Evolutionary conservation across 2,329 filamentous ascomycete genomes (phyloP), one percentile per base, ranked within the genome.

Genomic region (Colletotrichum ledebouriae): DNA sequence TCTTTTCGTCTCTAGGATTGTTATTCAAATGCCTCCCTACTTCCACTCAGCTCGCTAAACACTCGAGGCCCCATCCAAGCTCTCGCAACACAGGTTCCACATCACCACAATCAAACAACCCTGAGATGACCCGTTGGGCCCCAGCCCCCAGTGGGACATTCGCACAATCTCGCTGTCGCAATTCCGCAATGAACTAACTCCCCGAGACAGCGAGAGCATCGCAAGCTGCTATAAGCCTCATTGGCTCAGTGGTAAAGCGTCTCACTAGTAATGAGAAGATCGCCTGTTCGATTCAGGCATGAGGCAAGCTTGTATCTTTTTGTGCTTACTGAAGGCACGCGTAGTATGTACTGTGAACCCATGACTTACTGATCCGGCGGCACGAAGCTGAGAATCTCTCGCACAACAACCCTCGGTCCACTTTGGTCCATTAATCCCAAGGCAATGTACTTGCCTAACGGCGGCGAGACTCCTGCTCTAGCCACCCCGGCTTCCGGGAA

Each of bases 251-350:
- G 58, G 58, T 60, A 52, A 41, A 60, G 58, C 58, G 58, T 41
- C 58, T 60, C 58, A 60, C 58, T 60, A 60, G 58, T 52, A 60
- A 60, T 60, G 58, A 60, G 58, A 50, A 60, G 58, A 60, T 52
- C 58, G 58, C 58, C 46, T 60, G 58, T 60, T 60, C 58, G 58
- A 60, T 52, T 60, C 46, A 60, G 58, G 58, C 46, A 52, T 60
- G 58, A 60, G 58, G 58, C 58, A 60, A 20, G 1, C 15, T 29
- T 25, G 34, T 52, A 33, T 3, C 17, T 50, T 60, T 52, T 52
- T 52, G 20, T 20, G 15, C 13, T 33, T 9, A 22, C 34, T 37
- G 34, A 22, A 39, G 37, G 37, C 3, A 53, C 2, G 34, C 47
- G 9, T 53, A 2, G 9, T 53, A 2, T 17, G 9, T 12, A 17